Evolutionary conservation across 73 alveolate genomes (phyloP).

Genomic region (Paramecium biaurelia): DNA sequence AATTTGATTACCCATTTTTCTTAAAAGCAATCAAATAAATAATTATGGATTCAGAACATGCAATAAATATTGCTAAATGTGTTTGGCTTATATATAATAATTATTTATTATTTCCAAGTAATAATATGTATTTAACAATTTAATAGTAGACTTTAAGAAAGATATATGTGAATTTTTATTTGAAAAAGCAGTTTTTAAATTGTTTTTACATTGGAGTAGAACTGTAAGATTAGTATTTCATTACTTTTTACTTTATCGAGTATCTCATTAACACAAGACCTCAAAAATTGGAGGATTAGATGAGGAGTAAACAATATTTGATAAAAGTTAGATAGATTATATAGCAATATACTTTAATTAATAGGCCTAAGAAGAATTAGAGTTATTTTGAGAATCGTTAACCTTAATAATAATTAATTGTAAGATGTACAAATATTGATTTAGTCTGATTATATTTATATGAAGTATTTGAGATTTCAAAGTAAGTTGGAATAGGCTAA

Average conservation of each 20-base stretch:
- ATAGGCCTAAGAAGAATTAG: not conserved
- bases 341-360: not conserved
- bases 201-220: slow-evolving; percentile 33
- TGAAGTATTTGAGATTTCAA: not conserved
- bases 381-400: slow-evolving; percentile 22
- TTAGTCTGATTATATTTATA: slow-evolving; percentile 25
- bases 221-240: slow-evolving; percentile 2
- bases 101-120: not conserved
- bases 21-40: slow-evolving; percentile 4
- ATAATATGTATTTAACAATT: not conserved
- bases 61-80: not conserved
- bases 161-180: not conserved
- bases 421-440: not conserved
- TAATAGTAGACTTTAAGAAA: not conserved
- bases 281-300: not conserved
- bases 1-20: slow-evolving; percentile 6
- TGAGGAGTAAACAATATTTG: not conserved
- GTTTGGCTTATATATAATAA: not conserved
- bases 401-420: not conserved
- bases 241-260: not conserved
- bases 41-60: not conserved
- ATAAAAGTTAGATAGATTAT: not conserved
- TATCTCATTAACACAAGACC: not conserved
- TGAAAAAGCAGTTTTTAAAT: not conserved
- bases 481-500: not conserved